phyloP scores from a whole-genome alignment of 768 basidiomycete genomes.

The Russula vinacea region DNA sequence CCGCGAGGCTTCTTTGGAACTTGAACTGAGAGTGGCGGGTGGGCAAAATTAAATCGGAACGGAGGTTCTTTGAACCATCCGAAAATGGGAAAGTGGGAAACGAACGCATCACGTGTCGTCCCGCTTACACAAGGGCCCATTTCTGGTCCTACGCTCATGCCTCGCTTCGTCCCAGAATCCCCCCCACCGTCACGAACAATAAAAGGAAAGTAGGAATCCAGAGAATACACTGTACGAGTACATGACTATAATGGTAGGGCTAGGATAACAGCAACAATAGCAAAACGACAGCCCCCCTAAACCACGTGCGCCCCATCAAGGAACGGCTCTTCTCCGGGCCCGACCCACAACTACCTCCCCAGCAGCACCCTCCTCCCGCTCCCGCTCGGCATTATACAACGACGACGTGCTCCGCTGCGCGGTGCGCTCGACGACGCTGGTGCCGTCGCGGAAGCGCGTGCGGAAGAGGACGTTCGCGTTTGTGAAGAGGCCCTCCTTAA shows the following conservation, averaged over 20 bases:
- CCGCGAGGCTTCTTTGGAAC: no score
- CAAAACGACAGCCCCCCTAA: neutral
- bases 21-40: no score
- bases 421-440: conserved; percentile 82
- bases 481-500: conserved; percentile 96
- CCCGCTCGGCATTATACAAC: conserved; percentile 35
- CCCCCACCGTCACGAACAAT: no score
- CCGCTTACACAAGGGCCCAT: no score
- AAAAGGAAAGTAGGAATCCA: neutral
- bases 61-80: no score
- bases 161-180: no score
- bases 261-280: neutral
- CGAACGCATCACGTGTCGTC: no score
- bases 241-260: neutral
- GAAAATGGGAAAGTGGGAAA: no score
- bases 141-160: no score
- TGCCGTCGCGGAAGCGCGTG: conserved; percentile 91
- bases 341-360: neutral
- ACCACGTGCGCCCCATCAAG: neutral
- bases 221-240: neutral
- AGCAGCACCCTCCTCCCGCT: neutral
- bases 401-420: conserved; percentile 58
- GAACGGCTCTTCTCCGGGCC: conserved; percentile 12
- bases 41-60: no score
- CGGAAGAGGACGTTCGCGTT: conserved; percentile 96